Conservation (phyloP, 768 basidiomycete genomes). For the Melanogaster broomeanus region DNA sequence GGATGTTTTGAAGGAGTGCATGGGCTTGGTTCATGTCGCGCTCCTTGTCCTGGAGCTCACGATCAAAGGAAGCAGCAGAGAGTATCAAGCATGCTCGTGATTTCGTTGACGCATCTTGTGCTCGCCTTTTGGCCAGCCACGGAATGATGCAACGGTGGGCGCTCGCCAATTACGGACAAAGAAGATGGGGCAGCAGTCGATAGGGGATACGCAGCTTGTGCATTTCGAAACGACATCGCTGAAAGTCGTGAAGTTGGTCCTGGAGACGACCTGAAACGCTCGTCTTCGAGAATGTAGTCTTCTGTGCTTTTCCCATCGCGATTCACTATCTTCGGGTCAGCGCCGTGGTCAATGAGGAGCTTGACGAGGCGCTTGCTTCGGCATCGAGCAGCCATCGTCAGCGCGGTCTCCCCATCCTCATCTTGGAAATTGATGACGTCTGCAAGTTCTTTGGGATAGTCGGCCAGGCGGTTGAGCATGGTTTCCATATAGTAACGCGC, state of each 20-base stretch:
- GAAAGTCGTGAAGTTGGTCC: conserved; percentile 67
- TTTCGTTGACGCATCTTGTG: conserved; percentile 81
- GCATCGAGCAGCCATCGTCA: conserved; percentile 96
- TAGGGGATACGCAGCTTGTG: conserved; percentile 51
- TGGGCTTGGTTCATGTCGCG: conserved; percentile 89
- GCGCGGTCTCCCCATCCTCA: conserved; percentile 96
- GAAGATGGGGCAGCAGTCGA: conserved; percentile 46
- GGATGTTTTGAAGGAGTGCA: conserved; percentile 81
- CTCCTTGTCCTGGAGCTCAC: conserved; percentile 89
- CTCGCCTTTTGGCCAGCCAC: conserved; percentile 83
- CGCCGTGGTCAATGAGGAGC: conserved; percentile 93
- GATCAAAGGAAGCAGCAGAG: conserved; percentile 89
- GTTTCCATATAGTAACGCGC: conserved; percentile 99
- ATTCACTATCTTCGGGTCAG: conserved; percentile 93
- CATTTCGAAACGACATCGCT: conserved; percentile 73
- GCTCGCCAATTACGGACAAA: conserved; percentile 50
- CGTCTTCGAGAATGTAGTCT: conserved; percentile 98
- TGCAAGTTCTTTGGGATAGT: conserved; percentile 93
- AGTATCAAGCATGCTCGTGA: conserved; percentile 83
- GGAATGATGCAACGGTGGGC: conserved; percentile 81
- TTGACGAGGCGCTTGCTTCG: conserved; percentile 95
- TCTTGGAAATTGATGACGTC: conserved; percentile 99
- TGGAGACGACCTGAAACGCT: conserved; percentile 92
- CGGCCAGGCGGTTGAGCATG: conserved; percentile 79
- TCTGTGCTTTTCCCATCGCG: conserved; percentile 96